Percentiles rank a stretch among this genome's conserved stretches.
Conservation (phyloP, 495 filamentous ascomycete genomes). For the Hypoxylon fuscum region DNA sequence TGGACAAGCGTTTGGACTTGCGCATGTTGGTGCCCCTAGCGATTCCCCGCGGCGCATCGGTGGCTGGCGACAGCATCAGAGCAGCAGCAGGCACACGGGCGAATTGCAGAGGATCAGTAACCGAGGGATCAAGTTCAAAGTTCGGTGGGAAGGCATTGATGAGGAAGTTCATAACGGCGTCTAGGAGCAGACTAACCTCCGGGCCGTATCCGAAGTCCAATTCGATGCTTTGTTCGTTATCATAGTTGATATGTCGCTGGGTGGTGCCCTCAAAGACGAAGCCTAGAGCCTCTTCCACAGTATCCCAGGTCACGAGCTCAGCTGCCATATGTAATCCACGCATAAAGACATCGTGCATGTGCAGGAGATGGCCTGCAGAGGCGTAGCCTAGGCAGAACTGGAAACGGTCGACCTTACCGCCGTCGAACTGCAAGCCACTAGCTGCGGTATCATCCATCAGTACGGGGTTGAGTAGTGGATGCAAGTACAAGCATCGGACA, state of each 20-base stretch:
- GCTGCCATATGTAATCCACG: constrained; percentile 58
- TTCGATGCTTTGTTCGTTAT: constrained; percentile 37
- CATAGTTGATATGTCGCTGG: constrained; percentile 37
- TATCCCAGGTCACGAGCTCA: constrained; percentile 61
- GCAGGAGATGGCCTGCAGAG: constrained; percentile 60
- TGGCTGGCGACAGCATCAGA: neutral
- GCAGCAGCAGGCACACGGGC: constrained; percentile 46
- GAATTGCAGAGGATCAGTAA: constrained; percentile 47
- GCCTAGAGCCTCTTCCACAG: constrained; percentile 58
- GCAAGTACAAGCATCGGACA: constrained; percentile 60
- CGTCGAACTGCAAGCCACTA: constrained; percentile 38
- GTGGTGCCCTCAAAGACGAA: constrained; percentile 44
- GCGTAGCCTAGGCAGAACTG: constrained; percentile 61
- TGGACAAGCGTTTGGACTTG: constrained; percentile 56
- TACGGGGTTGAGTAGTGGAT: constrained; percentile 45
- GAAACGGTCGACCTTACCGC: constrained; percentile 50
- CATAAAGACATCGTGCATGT: constrained; percentile 52
- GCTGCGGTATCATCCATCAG: constrained; percentile 21
- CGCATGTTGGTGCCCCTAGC: constrained; percentile 47
- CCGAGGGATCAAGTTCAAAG: constrained; percentile 59
- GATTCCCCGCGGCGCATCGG: constrained; percentile 39
- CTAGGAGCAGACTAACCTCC: constrained; percentile 45
- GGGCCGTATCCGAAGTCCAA: constrained; percentile 44
- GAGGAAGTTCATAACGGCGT: constrained; percentile 54
- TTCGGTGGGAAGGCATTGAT: constrained; percentile 55